Evolutionary conservation across 2,329 filamentous ascomycete genomes (phyloP).

Genomic region (Teratosphaeria gauchensis): DNA sequence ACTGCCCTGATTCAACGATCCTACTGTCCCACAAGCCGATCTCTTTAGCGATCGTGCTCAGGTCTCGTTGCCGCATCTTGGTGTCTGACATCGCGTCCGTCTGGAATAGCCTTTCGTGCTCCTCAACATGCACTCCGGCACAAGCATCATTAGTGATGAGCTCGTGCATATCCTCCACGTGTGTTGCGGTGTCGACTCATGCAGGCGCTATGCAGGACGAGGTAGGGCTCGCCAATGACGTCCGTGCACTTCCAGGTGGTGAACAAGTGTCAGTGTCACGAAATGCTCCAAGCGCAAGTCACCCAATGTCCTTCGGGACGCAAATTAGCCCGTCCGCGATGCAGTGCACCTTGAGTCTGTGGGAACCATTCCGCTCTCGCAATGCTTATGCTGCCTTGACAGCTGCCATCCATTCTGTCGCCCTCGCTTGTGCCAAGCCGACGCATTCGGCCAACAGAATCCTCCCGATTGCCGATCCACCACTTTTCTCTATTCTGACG

Average conservation of each 20-base stretch:
- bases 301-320: too few species aligned
- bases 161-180: background rate
- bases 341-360: too few species aligned
- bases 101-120: too few species aligned
- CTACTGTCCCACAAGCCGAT: too few species aligned
- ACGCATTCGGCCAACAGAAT: constrained; percentile 53
- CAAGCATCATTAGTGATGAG: background rate
- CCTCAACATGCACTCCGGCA: too few species aligned
- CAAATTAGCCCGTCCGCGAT: background rate
- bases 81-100: too few species aligned
- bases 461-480: constrained; percentile 61
- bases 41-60: too few species aligned
- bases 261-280: too few species aligned
- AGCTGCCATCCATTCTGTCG: constrained; percentile 43
- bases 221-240: background rate
- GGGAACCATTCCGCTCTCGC: background rate
- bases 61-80: too few species aligned
- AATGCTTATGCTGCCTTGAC: constrained; percentile 3
- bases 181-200: background rate
- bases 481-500: constrained; percentile 70
- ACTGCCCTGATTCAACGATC: too few species aligned
- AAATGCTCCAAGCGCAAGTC: too few species aligned
- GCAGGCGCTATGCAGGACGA: background rate
- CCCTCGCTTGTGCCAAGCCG: constrained; percentile 52
- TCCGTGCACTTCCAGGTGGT: background rate